These are phyloP conservation scores for Flaveria robusta DNA, from an alignment of 129 eudicot species.

Conservation along the genomic window DNA sequence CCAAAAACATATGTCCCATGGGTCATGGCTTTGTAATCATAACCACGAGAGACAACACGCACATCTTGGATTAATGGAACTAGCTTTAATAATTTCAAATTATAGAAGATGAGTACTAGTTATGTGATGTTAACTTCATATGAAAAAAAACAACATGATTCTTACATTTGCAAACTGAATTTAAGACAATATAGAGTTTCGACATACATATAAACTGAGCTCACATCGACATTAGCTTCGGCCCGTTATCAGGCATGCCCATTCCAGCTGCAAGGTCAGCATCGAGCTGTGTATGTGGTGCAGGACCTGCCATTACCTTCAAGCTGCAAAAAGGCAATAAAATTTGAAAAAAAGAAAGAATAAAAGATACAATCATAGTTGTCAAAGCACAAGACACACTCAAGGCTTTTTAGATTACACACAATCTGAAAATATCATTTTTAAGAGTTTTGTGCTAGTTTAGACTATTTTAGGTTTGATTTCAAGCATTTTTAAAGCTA, in stretches of 20 bases:
- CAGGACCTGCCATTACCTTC: constrained; percentile 76
- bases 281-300: constrained; percentile 83
- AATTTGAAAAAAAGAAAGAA: neutral
- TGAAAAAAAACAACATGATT: neutral
- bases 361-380: no score
- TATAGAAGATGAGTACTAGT: neutral
- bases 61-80: neutral
- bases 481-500: no score
- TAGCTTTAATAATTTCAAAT: neutral
- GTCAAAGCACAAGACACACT: no score
- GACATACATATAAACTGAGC: constrained; percentile 16
- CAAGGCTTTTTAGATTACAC: no score
- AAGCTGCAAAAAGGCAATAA: constrained; percentile 42
- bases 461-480: no score
- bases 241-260: constrained; percentile 95
- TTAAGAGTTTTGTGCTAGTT: no score
- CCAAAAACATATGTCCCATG: neutral
- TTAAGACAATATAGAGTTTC: constrained; percentile 19
- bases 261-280: constrained; percentile 89
- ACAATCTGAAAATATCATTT: no score
- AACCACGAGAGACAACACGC: neutral
- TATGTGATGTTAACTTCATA: neutral
- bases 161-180: constrained; percentile 21
- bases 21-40: neutral
- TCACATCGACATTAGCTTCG: constrained; percentile 76